These are phyloP conservation scores for Alternaria arbusti DNA, from an alignment of 2,329 filamentous ascomycete genomes.

Conservation along the genomic window DNA sequence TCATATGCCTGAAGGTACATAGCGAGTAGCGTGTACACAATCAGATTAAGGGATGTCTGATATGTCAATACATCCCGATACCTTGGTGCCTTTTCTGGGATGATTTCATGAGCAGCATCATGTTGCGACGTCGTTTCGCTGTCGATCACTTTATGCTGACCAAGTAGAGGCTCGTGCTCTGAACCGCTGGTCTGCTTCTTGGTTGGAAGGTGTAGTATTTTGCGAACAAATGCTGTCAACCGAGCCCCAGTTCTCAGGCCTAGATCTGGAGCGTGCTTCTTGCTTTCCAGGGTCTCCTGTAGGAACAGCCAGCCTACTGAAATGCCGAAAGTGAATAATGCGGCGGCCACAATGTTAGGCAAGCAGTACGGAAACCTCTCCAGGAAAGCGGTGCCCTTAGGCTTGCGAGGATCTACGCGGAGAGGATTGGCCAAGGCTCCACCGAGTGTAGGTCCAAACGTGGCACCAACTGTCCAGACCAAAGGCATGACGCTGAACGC, in stretches of 20 bases:
- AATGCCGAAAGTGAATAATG: slow-evolving; percentile 80
- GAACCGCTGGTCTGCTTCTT: slow-evolving; percentile 8
- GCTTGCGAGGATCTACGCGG: slow-evolving; percentile 73
- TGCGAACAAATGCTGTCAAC: slow-evolving; percentile 53
- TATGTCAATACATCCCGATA: slow-evolving; percentile 72
- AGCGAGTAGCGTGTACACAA: slow-evolving; percentile 80
- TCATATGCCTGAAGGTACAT: slow-evolving; percentile 86
- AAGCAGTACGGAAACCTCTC: slow-evolving; percentile 80
- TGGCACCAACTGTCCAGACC: slow-evolving; percentile 84
- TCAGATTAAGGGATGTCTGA: slow-evolving; percentile 76
- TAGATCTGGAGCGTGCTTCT: slow-evolving; percentile 72
- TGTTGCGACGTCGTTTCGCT: slow-evolving; percentile 20
- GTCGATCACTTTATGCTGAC: slow-evolving; percentile 24
- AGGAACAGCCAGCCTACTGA: slow-evolving; percentile 78
- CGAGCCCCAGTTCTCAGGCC: slow-evolving; percentile 75
- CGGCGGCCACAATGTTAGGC: slow-evolving; percentile 79
- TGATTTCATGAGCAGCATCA: neutral
- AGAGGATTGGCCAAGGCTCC: slow-evolving; percentile 85
- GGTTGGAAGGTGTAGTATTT: slow-evolving; percentile 19
- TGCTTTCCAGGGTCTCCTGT: slow-evolving; percentile 81
- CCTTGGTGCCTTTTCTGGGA: slow-evolving; percentile 39
- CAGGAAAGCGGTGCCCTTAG: slow-evolving; percentile 69
- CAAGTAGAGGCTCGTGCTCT: slow-evolving; percentile 42
- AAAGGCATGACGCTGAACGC: slow-evolving; percentile 95
- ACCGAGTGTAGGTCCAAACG: slow-evolving; percentile 85